Evolutionary conservation across 495 filamentous ascomycete genomes (phyloP).

Genomic region (Aspergillus funiculosus): DNA sequence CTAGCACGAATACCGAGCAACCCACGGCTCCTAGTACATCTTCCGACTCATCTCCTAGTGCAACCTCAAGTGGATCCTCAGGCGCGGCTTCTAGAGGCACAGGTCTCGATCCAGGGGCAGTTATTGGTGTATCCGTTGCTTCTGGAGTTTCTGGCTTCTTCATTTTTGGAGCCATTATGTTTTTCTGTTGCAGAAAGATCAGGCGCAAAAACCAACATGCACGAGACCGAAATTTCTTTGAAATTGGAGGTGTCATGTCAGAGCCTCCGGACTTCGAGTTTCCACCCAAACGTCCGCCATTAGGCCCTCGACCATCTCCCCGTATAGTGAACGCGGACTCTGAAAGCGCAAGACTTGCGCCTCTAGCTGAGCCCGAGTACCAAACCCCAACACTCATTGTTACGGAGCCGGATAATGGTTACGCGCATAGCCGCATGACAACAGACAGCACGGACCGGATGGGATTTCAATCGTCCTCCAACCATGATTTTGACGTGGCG

Average conservation of each 20-base stretch:
- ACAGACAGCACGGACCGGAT: constrained; percentile 17
- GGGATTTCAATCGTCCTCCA: constrained; percentile 29
- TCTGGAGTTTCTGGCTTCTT: constrained; percentile 38
- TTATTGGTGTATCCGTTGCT: constrained; percentile 40
- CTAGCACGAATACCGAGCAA: constrained; percentile 8
- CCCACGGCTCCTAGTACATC: background rate
- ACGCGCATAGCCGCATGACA: constrained; percentile 1
- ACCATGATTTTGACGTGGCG: constrained; percentile 27
- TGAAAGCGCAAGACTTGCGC: constrained; percentile 20
- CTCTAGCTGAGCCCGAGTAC: constrained; percentile 11
- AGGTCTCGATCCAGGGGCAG: constrained; percentile 28
- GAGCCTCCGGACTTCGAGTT: constrained; percentile 35
- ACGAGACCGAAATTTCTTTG: constrained; percentile 31
- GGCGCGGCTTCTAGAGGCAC: constrained; percentile 5
- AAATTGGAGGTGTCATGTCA: constrained; percentile 41
- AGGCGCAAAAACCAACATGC: constrained; percentile 20
- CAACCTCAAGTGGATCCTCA: constrained; percentile 5
- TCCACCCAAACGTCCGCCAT: constrained; percentile 19
- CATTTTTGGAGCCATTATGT: constrained; percentile 34
- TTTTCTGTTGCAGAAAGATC: constrained; percentile 33
- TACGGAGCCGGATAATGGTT: constrained; percentile 11
- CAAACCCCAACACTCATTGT: constrained; percentile 22
- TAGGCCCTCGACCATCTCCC: constrained; percentile 13
- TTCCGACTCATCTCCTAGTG: constrained; percentile 6
- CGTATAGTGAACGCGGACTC: constrained; percentile 10